Base-by-base conservation (phyloP, 2,329 filamentous ascomycete genomes). In the Xylaria sp. region DNA sequence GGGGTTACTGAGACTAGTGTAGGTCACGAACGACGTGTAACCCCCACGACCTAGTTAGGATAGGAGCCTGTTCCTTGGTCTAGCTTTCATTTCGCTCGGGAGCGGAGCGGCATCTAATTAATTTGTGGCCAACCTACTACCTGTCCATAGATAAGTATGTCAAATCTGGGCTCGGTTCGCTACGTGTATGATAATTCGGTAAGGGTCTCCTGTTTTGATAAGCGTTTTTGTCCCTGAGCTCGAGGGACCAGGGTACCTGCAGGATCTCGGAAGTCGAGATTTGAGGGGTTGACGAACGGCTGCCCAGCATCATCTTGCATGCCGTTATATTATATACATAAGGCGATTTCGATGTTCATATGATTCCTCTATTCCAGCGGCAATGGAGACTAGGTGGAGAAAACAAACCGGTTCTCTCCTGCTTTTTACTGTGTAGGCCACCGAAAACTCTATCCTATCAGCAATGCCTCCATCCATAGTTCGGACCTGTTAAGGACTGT, bases 291-390 rank as follows among this genome's bases (percentile, higher is more conserved):
- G 25, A 61, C 44, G 53, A 47, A 66, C 45, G 55, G 57, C 55
- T 63, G 60, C 45, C 60, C 39, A 66, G 38, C 63, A 66, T 69
- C 59, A 63, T 66, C 60, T 66, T 66, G 66, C 66, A 68, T 68
- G 58, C 66, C 53, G 53, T 55, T 68, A 61, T 57, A 65, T 65
- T 65, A 63, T 62, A 62, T 65, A 62, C 62, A 54, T 68, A 65
- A 20, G 53, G 62, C 49, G 53, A 13, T 59, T 51, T 17, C 39
- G 33, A 62, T 44, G 42, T 38, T 61, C 49, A 42, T 56, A 38
- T 10, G 27, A 42, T 31, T 22, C 27, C 22, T 39, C 15, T 42
- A 29, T 39, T 59, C 50, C 49, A 53, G 55, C 42, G 45, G 53
- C 53, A 55, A 51, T 59, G 47, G 45, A 29, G 17, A 49, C n/a